phyloP scores from a whole-genome alignment of 345 rosid genomes.

The Gossypium mustelinum region DNA sequence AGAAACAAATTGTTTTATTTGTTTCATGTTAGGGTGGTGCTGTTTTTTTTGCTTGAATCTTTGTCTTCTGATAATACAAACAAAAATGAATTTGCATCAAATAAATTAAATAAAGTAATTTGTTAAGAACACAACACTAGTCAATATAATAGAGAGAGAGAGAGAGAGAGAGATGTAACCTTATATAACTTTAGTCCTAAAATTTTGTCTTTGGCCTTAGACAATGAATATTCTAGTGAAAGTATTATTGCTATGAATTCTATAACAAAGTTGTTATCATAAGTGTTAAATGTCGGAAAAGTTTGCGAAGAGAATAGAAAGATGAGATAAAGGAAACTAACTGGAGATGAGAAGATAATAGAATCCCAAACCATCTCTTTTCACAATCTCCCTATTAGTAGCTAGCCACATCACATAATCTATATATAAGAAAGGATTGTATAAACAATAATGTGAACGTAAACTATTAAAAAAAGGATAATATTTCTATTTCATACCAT shows the following conservation, averaged over 20 bases:
- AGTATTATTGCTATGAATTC: too few species aligned
- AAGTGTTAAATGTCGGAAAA: too few species aligned
- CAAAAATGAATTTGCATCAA: neutral
- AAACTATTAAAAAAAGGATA: too few species aligned
- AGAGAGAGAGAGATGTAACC: neutral
- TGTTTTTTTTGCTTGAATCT: neutral
- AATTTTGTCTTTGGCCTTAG: neutral
- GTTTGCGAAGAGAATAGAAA: too few species aligned
- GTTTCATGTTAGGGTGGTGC: neutral
- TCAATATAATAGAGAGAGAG: neutral
- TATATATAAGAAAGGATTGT: rapidly evolving
- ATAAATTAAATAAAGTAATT: neutral
- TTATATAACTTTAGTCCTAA: neutral
- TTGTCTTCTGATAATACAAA: neutral
- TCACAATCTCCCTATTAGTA: too few species aligned
- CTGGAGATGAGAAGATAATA: too few species aligned
- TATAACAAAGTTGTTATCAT: too few species aligned
- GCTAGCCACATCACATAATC: rapidly evolving
- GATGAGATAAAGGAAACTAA: too few species aligned
- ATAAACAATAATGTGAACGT: too few species aligned
- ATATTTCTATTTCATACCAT: too few species aligned
- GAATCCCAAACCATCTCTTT: too few species aligned
- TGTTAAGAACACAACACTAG: conserved; percentile 3
- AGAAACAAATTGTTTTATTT: neutral
- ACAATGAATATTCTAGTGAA: too few species aligned